Base-by-base conservation (phyloP, 83 land plant genomes). In the Picea mariana region DNA sequence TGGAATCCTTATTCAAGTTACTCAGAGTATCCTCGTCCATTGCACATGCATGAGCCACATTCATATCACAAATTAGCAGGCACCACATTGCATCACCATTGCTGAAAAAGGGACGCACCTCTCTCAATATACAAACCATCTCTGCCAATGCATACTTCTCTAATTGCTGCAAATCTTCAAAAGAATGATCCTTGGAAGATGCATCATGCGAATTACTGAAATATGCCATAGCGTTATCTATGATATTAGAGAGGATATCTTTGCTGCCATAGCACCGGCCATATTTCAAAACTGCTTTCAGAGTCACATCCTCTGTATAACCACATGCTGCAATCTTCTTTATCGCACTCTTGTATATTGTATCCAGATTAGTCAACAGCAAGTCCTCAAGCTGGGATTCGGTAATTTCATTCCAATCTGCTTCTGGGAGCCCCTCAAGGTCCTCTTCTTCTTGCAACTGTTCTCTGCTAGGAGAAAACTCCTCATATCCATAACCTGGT, bases 51-150 rank as follows among this genome's bases (percentile, higher is more conserved):
- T 87, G 95, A 52, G 91, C 85, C 8, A 94, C 87, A 84, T 93
- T 93, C 93, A 93, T 89, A 79, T 94, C 97, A 89, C 86, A 91
- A 12, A 93, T 87, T 23, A 94, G 84, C 82, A 94, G 85, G 87
- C 92, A 91, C 97, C 95, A 94, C 97, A 93, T 92, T 68, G 97
- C 97, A 88, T 94, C 97, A 18, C 95, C 95, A 6, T 81, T 88
- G 80, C 92, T 92, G 38, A 94, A 88, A 83, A 85, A 87, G 59
- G 97, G 95, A 59, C 93, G 86, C 58, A 89, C 84, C 67, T 83
- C 93, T 82, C 91, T 88, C 26, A 93, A 82, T 60, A 92, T 84
- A 81, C 89, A 85, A 55, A 94, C 90, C 89, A 93, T 87, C 73
- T 93, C 92, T 6, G 89, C 92, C 75, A 93, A 65, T 40, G 88